phyloP scores from a whole-genome alignment of 805 yeast genomes.

The Saturnispora bothae region DNA sequence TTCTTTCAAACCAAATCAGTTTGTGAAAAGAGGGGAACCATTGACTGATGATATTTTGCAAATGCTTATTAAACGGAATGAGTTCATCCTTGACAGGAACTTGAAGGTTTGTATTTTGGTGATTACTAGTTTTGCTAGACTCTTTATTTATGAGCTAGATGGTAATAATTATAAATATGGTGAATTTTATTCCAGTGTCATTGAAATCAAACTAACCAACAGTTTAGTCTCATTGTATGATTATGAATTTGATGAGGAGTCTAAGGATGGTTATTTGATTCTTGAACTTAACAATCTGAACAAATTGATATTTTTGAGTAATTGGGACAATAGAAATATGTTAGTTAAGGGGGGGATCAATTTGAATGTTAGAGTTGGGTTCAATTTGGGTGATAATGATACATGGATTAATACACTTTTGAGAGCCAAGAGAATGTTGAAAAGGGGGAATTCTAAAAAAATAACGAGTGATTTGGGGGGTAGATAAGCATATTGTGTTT shows the following conservation, averaged over 20 bases:
- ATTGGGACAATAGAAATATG: constrained; percentile 28
- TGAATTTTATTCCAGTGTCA: constrained; percentile 25
- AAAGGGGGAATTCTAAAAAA: constrained; percentile 23
- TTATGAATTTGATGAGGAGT: constrained; percentile 58
- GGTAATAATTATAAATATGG: constrained; percentile 6
- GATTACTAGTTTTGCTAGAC: constrained; percentile 27
- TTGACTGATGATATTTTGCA: constrained; percentile 25
- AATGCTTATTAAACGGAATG: constrained; percentile 23
- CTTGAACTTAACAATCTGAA: constrained; percentile 49
- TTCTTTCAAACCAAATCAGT: constrained; percentile 22
- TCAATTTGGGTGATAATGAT: constrained; percentile 36
- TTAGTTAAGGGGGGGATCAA: constrained; percentile 25
- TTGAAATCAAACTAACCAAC: constrained; percentile 37
- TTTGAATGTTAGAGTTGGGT: constrained; percentile 25
- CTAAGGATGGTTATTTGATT: constrained; percentile 50
- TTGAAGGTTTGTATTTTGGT: constrained; percentile 26
- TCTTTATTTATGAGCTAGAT: constrained; percentile 27
- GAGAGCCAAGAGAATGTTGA: constrained; percentile 49
- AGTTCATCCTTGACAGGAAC: constrained; percentile 21
- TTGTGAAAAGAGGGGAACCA: constrained; percentile 20
- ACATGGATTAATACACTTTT: constrained; percentile 66
- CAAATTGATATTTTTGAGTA: constrained; percentile 44
- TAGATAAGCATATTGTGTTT: too few relatives aligned
- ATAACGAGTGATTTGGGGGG: too few relatives aligned
- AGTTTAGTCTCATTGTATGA: constrained; percentile 65